Percentiles rank a stretch among this genome's conserved stretches.
These are phyloP conservation scores for Multifurca ochricompacta DNA, from an alignment of 768 basidiomycete genomes.

Conservation along the genomic window DNA sequence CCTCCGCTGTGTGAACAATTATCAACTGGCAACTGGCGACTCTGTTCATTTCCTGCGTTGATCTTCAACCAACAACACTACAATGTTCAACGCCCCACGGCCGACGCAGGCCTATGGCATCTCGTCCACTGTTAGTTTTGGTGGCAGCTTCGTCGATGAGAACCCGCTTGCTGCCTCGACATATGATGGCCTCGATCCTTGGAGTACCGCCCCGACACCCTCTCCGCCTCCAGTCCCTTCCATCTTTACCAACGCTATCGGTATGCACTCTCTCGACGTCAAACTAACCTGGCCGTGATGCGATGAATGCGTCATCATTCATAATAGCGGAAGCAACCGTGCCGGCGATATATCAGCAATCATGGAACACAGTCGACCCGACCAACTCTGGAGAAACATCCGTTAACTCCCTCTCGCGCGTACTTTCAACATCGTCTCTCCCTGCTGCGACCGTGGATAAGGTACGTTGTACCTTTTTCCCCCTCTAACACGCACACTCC, in stretches of 20 bases:
- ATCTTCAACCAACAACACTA: constrained; percentile 21
- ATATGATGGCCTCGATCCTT: constrained; percentile 69
- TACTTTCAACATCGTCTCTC: constrained; percentile 68
- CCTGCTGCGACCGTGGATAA: constrained; percentile 79
- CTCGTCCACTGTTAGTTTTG: constrained; percentile 50
- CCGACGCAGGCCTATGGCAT: constrained; percentile 60
- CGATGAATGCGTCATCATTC: background rate
- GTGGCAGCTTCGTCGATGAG: constrained; percentile 67
- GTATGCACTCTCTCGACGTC: background rate
- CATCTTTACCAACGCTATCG: constrained; percentile 29
- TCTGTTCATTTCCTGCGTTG: background rate
- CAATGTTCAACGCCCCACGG: constrained; percentile 83
- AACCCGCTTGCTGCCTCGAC: constrained; percentile 63
- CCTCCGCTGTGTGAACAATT: background rate
- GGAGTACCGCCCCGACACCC: constrained; percentile 65
- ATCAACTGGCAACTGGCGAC: too few relatives aligned
- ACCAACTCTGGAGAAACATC: constrained; percentile 67
- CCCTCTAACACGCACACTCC: background rate
- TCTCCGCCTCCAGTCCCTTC: constrained; percentile 51
- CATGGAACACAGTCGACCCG: constrained; percentile 70
- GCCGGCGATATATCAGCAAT: constrained; percentile 65
- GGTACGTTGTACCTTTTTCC: constrained; percentile 36
- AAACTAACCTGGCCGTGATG: background rate
- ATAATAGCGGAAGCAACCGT: constrained; percentile 69
- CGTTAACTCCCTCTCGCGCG: constrained; percentile 72